Evolutionary conservation across 495 filamentous ascomycete species (phyloP).

Genomic region (Penicillium soppii): DNA sequence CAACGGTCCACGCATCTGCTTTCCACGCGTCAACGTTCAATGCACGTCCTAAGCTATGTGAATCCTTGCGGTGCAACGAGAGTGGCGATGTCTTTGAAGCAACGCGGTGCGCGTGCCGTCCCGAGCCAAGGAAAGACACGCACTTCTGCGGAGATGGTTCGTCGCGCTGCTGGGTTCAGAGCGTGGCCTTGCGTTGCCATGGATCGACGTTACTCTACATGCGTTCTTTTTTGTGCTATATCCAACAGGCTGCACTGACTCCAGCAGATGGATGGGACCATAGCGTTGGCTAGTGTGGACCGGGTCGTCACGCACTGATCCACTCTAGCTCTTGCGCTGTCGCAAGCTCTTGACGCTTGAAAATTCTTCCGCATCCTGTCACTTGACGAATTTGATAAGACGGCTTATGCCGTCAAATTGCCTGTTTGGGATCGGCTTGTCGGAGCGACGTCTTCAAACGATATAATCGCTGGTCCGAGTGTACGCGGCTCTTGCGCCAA

Average conservation of each 20-base stretch:
- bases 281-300: background rate
- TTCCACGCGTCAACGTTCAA: background rate
- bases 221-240: background rate
- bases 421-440: background rate
- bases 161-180: background rate
- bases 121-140: slow-evolving; percentile 3
- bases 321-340: background rate
- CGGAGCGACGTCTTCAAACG: background rate
- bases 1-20: background rate
- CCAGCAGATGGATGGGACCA: background rate
- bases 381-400: background rate
- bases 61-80: background rate
- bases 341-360: slow-evolving; percentile 2
- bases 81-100: background rate
- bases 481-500: background rate
- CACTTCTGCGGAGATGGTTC: background rate
- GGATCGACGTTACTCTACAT: background rate
- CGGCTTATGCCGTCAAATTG: background rate
- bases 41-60: background rate
- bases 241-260: background rate
- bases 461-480: background rate
- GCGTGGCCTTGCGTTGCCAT: slow-evolving; percentile 3
- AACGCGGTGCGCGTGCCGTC: background rate
- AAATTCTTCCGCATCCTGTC: background rate
- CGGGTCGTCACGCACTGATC: slow-evolving; percentile 3